Percentiles rank a stretch among this genome's conserved stretches.
phyloP scores from a whole-genome alignment of 768 basidiomycete genomes.

The Rhodotorula taiwanensis region DNA sequence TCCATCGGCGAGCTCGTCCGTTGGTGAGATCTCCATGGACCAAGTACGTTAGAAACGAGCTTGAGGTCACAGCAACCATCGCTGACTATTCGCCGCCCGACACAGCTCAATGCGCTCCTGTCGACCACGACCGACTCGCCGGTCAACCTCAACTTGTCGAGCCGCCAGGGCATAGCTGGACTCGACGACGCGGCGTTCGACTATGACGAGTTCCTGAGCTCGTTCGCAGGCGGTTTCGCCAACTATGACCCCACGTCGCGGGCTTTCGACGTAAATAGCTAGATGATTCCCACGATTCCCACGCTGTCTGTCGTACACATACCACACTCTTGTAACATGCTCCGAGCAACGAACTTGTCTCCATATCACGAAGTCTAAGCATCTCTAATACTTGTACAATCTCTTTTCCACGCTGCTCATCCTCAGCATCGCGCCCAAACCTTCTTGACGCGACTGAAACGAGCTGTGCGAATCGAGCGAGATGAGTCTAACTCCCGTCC shows the following conservation, averaged over 20 bases:
- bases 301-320: background rate
- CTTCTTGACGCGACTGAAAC: conserved; percentile 5
- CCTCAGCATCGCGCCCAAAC: background rate
- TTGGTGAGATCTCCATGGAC: conserved; percentile 6
- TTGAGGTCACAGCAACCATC: background rate
- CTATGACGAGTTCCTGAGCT: conserved; percentile 9
- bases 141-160: background rate
- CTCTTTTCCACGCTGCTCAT: background rate
- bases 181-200: conserved; percentile 5
- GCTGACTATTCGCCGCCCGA: background rate
- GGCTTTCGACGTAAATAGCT: background rate
- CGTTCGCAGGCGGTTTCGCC: conserved; percentile 4
- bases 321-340: background rate
- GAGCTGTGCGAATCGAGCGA: background rate
- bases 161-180: no score
- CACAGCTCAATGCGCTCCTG: conserved; percentile 15
- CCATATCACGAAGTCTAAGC: background rate
- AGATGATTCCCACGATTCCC: background rate
- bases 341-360: background rate
- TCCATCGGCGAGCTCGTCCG: background rate
- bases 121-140: background rate
- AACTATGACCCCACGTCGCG: conserved; percentile 14
- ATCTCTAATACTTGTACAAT: background rate
- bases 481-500: background rate
- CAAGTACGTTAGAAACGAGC: background rate